Conservation (phyloP, 1,284 basidiomycete genomes). For the Tausonia pullulans region DNA sequence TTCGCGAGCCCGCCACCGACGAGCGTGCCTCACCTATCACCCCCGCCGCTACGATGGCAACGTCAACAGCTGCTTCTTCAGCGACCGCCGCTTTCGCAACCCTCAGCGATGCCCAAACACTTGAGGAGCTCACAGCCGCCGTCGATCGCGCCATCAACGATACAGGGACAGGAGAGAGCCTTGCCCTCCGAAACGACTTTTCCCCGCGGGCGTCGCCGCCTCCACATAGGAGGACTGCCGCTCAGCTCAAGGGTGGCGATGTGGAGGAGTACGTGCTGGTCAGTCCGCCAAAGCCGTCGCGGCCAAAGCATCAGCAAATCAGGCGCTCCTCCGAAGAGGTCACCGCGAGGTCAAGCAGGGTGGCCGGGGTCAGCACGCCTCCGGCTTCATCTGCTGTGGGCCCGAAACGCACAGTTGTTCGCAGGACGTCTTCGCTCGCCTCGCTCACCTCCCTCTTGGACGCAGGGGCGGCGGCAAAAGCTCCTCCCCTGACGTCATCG, state of each 20-base stretch:
- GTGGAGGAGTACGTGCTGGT: neutral
- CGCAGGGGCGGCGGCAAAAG: neutral
- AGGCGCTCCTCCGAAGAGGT: neutral
- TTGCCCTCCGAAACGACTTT: constrained; percentile 6
- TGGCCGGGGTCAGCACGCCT: neutral
- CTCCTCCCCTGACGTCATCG: neutral
- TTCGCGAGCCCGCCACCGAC: neutral
- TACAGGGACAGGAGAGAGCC: constrained; percentile 1
- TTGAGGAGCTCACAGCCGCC: constrained; percentile 16
- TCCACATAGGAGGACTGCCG: too few species aligned
- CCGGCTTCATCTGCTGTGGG: neutral
- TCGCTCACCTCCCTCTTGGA: too few species aligned
- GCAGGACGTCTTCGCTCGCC: constrained; percentile 3
- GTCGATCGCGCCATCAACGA: constrained; percentile 16
- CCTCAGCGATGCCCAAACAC: constrained; percentile 6
- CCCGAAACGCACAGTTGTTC: neutral
- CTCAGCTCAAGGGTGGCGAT: neutral
- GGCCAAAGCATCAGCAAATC: neutral
- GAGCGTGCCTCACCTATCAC: too few species aligned
- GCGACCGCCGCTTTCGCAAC: neutral
- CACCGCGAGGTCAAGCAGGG: neutral
- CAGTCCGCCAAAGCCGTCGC: neutral
- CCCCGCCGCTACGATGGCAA: neutral
- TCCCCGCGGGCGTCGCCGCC: neutral
- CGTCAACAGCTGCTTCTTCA: neutral